Percentiles rank a stretch among this genome's conserved stretches.
phyloP scores from a whole-genome alignment of 2,329 filamentous ascomycete genomes.

The Botrytis cinerea region DNA sequence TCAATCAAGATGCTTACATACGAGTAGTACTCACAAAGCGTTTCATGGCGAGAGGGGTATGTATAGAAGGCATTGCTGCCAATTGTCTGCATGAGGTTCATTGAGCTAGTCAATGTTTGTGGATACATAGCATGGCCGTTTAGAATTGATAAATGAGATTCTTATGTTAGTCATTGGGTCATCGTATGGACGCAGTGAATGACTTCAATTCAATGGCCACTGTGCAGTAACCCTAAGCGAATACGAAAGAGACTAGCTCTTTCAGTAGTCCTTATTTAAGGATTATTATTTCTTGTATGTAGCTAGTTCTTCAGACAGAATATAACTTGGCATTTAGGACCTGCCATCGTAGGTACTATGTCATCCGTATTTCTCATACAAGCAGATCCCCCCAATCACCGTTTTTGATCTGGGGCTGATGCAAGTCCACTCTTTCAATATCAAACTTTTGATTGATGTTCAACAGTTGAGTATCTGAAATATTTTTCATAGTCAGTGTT shows the following conservation, averaged over 20 bases:
- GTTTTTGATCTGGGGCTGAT: not conserved
- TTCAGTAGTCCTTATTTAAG: too few species aligned
- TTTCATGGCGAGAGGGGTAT: not conserved
- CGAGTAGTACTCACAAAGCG: slow-evolving; percentile 30
- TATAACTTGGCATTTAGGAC: too few species aligned
- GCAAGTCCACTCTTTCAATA: not conserved
- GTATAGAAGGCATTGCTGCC: slow-evolving; percentile 22
- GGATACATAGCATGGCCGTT: slow-evolving; percentile 1
- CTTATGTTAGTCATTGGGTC: not conserved
- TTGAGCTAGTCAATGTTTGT: slow-evolving; percentile 27
- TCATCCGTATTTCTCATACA: too few species aligned
- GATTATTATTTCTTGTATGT: too few species aligned
- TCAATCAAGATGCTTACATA: slow-evolving; percentile 29
- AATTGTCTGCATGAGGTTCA: slow-evolving; percentile 18
- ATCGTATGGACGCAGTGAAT: not conserved
- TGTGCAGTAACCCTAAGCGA: too few species aligned
- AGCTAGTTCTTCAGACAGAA: too few species aligned
- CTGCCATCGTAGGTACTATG: too few species aligned
- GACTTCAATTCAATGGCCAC: too few species aligned
- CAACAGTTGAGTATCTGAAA: not conserved
- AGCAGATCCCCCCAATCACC: not conserved
- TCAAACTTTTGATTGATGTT: too few species aligned
- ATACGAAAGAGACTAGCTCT: too few species aligned
- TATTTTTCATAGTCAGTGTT: not conserved
- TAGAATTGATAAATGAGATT: not conserved